Percentiles rank a stretch among this genome's conserved stretches.
phyloP scores from a whole-genome alignment of 768 basidiomycete genomes.

The Suillus weaverae region DNA sequence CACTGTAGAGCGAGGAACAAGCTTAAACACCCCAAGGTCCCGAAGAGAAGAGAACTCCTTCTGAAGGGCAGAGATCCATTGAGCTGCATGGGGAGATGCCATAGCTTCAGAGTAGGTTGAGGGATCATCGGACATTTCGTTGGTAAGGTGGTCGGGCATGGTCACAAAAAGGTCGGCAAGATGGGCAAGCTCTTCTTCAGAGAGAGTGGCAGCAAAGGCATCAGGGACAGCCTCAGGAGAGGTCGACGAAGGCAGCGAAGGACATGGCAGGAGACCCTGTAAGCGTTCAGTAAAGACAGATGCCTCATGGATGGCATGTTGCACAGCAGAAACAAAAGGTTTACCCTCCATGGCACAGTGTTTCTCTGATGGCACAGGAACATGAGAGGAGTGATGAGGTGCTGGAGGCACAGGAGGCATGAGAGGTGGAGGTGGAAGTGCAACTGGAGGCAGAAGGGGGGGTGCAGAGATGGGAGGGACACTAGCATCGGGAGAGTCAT shows the following conservation, averaged over 20 bases:
- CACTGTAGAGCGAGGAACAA: constrained; percentile 1
- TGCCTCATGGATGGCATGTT: constrained; percentile 8
- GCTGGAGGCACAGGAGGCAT: background rate
- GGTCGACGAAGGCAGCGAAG: too few species aligned
- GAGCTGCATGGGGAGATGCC: constrained; percentile 8
- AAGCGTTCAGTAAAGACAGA: constrained; percentile 1
- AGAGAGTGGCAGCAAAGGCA: too few species aligned
- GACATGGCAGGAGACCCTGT: too few species aligned
- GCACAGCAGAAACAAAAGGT: background rate
- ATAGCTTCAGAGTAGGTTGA: constrained; percentile 19
- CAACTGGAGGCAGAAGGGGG: constrained; percentile 1
- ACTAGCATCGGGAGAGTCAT: constrained; percentile 13
- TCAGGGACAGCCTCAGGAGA: too few species aligned
- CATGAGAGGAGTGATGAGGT: background rate
- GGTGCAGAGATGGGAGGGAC: constrained; percentile 14
- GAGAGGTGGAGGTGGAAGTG: background rate
- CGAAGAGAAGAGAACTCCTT: constrained; percentile 2
- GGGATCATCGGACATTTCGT: constrained; percentile 19
- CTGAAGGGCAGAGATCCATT: constrained; percentile 24
- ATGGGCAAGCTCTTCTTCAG: too few species aligned
- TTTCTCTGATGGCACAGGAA: constrained; percentile 15
- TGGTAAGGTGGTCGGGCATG: background rate
- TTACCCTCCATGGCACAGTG: constrained; percentile 12
- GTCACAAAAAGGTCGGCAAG: background rate
- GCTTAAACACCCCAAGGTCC: constrained; percentile 3